These are phyloP conservation scores for Neurospora tetraspora DNA, from an alignment of 495 filamentous ascomycete genomes.

Conservation along the genomic window DNA sequence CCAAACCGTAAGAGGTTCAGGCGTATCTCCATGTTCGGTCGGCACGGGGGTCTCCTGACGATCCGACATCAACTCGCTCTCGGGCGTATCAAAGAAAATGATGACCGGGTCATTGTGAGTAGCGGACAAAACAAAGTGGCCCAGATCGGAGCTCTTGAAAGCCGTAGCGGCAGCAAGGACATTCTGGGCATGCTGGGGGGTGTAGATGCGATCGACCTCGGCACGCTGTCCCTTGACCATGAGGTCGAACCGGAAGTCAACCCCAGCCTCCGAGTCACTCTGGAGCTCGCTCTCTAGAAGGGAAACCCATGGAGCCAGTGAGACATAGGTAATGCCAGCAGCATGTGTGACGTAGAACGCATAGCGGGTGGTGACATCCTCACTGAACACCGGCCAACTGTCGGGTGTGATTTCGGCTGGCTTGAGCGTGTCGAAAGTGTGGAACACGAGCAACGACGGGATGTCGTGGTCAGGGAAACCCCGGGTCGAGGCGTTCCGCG, in stretches of 20 bases:
- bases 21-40: constrained; percentile 14
- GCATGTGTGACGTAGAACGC: constrained; percentile 68
- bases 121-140: constrained; percentile 70
- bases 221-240: constrained; percentile 55
- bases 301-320: constrained; percentile 63
- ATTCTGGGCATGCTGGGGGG: constrained; percentile 28
- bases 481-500: constrained; percentile 31
- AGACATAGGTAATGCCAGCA: constrained; percentile 60
- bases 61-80: constrained; percentile 27
- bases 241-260: constrained; percentile 62
- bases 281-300: constrained; percentile 67
- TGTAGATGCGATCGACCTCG: constrained; percentile 49
- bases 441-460: constrained; percentile 38
- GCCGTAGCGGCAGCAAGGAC: constrained; percentile 52
- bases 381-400: constrained; percentile 64
- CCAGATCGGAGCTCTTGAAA: constrained; percentile 63
- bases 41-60: constrained; percentile 18
- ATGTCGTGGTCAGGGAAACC: constrained; percentile 18
- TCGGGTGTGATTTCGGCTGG: constrained; percentile 37
- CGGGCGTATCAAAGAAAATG: constrained; percentile 56
- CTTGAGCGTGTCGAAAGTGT: constrained; percentile 51
- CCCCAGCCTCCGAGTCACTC: constrained; percentile 51
- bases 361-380: constrained; percentile 63
- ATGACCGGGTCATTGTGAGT: constrained; percentile 52
- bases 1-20: constrained; percentile 27